These are phyloP conservation scores for Speleostelium caveatum DNA, from an alignment of 78 protist species.

Conservation along the genomic window DNA sequence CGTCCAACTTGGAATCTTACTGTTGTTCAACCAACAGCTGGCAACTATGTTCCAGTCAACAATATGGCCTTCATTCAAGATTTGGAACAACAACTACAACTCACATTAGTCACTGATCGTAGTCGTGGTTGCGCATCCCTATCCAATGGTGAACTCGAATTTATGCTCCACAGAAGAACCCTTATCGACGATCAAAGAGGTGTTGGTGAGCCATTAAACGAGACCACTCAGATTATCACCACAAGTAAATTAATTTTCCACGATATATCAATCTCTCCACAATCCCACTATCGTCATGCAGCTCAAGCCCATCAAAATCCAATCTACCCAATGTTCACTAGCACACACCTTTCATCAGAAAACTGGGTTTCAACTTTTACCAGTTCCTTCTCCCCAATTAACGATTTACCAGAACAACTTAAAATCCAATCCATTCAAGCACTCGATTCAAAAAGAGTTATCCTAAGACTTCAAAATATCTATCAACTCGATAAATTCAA, in stretches of 20 bases:
- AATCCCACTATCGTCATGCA: conserved; percentile 28
- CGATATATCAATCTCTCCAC: not conserved
- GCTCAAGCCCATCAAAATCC: conserved; percentile 17
- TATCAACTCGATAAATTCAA: conserved; percentile 52
- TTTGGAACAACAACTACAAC: not conserved
- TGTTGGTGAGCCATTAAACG: conserved; percentile 94
- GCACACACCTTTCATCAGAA: not conserved
- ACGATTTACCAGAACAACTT: conserved; percentile 18
- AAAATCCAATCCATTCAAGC: conserved; percentile 54
- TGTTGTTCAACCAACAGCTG: conserved; percentile 86
- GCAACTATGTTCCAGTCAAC: conserved; percentile 93
- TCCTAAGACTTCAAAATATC: conserved; percentile 55
- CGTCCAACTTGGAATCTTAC: conserved; percentile 81
- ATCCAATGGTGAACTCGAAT: conserved; percentile 82
- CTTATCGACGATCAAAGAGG: conserved; percentile 92
- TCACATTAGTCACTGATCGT: conserved; percentile 81
- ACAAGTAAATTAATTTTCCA: conserved; percentile 44
- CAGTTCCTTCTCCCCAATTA: conserved; percentile 33
- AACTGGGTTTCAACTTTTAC: conserved; percentile 10
- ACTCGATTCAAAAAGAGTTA: conserved; percentile 1
- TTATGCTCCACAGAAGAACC: conserved; percentile 91
- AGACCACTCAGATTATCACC: conserved; percentile 72
- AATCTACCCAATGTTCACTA: conserved; percentile 53
- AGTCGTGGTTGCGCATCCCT: conserved; percentile 73
- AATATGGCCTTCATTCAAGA: conserved; percentile 75